Conservation (phyloP, 2,329 filamentous ascomycete species). For the Hypoxylon sp. region DNA sequence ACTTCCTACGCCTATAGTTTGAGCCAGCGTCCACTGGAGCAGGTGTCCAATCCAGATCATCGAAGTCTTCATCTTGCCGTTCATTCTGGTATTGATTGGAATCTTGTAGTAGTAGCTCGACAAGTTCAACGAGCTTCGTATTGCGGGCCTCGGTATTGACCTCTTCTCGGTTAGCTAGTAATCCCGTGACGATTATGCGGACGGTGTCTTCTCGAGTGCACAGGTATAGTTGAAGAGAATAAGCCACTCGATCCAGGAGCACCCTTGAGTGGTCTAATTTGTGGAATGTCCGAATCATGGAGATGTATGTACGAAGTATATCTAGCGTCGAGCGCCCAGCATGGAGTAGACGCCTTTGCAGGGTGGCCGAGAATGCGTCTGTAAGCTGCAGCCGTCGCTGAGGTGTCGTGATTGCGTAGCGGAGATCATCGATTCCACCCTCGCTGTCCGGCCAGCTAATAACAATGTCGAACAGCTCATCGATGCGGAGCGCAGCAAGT, state of each 20-base stretch:
- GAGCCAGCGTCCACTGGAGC: conserved; percentile 93
- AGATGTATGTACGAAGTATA: conserved; percentile 83
- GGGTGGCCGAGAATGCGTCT: conserved; percentile 74
- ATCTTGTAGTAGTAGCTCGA: conserved; percentile 75
- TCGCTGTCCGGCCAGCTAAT: conserved; percentile 80
- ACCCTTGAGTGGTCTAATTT: conserved; percentile 83
- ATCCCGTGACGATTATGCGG: conserved; percentile 80
- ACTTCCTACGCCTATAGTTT: conserved; percentile 90
- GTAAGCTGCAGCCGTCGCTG: conserved; percentile 79
- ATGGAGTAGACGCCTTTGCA: conserved; percentile 78
- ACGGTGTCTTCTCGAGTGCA: conserved; percentile 84
- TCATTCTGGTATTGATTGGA: conserved; percentile 68
- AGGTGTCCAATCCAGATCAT: conserved; percentile 93
- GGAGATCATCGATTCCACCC: conserved; percentile 81
- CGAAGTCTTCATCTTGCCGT: conserved; percentile 77
- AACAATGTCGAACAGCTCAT: conserved; percentile 84
- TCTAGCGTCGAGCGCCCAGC: conserved; percentile 82
- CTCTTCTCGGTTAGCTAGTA: conserved; percentile 74
- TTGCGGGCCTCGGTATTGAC: conserved; percentile 58
- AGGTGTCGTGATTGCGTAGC: conserved; percentile 77
- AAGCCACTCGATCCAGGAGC: conserved; percentile 79
- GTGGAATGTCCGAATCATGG: conserved; percentile 83
- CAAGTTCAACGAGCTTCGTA: conserved; percentile 75
- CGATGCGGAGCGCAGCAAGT: conserved; percentile 77
- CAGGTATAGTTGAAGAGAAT: conserved; percentile 80